Evolutionary conservation across 495 filamentous ascomycete genomes (phyloP).

Genomic region (Penicillium simplicissimum): DNA sequence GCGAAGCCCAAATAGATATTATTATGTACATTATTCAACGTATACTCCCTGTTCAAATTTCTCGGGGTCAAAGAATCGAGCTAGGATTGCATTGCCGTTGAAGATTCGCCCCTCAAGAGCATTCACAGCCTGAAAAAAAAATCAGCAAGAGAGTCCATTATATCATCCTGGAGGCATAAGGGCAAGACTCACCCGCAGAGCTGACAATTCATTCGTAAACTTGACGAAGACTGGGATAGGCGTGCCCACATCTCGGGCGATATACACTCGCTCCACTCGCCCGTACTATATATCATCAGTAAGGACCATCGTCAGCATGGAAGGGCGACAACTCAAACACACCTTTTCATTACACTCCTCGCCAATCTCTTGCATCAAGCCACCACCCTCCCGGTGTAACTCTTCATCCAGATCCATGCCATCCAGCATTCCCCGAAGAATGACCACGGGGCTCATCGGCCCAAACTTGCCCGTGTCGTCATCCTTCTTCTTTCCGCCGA

Average conservation of each 20-base stretch:
- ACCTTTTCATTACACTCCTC: slow-evolving; percentile 84
- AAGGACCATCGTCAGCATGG: slow-evolving; percentile 12
- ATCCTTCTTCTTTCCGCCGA: slow-evolving; percentile 59
- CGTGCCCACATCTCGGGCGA: slow-evolving; percentile 56
- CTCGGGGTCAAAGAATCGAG: slow-evolving; percentile 75
- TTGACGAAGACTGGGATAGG: slow-evolving; percentile 80
- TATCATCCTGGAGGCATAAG: neutral
- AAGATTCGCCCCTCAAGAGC: slow-evolving; percentile 81
- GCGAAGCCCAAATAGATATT: neutral
- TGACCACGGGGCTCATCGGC: slow-evolving; percentile 73
- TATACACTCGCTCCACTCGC: slow-evolving; percentile 77
- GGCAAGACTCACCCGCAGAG: slow-evolving; percentile 65
- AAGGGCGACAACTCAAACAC: slow-evolving; percentile 15
- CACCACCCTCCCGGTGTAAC: slow-evolving; percentile 58
- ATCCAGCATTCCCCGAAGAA: slow-evolving; percentile 78
- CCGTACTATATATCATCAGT: slow-evolving; percentile 61
- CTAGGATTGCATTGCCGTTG: slow-evolving; percentile 78
- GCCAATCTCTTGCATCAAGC: slow-evolving; percentile 89
- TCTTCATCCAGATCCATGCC: slow-evolving; percentile 74
- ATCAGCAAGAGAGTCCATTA: neutral
- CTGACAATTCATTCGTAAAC: slow-evolving; percentile 79
- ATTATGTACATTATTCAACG: slow-evolving; percentile 32
- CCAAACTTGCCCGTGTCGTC: slow-evolving; percentile 66
- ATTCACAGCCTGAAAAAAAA: slow-evolving; percentile 69
- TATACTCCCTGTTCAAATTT: slow-evolving; percentile 78